Conservation (phyloP, 2,329 filamentous ascomycete species). For the Penicillium sp. region DNA sequence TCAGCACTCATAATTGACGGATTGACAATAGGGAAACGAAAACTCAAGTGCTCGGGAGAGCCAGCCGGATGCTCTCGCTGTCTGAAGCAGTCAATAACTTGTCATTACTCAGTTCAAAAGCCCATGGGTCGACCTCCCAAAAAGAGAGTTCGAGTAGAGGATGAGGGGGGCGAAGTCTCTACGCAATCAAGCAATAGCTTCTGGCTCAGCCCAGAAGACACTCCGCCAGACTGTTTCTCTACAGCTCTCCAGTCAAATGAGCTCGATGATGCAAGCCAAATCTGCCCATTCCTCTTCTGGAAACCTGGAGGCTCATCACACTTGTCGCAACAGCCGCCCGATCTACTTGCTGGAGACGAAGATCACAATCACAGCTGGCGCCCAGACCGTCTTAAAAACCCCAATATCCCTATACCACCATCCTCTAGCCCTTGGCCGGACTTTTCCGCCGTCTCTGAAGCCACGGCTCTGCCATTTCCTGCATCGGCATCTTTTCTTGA, state of each 20-base stretch:
- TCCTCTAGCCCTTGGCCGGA: slow-evolving; percentile 39
- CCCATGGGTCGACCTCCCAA: slow-evolving; percentile 46
- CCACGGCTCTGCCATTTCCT: slow-evolving; percentile 26
- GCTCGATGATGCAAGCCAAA: slow-evolving; percentile 21
- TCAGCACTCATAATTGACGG: slow-evolving; percentile 13
- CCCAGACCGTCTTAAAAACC: slow-evolving; percentile 18
- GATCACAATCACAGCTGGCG: slow-evolving; percentile 25
- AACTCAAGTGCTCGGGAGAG: slow-evolving; percentile 47
- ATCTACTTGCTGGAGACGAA: slow-evolving; percentile 21
- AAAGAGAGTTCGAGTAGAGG: slow-evolving; percentile 33
- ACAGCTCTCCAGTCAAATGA: slow-evolving; percentile 13
- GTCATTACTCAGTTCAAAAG: slow-evolving; percentile 46
- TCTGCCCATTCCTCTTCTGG: slow-evolving; percentile 26
- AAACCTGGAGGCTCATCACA: slow-evolving; percentile 5
- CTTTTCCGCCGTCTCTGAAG: slow-evolving; percentile 35
- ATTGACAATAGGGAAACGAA: slow-evolving; percentile 39
- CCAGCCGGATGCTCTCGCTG: slow-evolving; percentile 41
- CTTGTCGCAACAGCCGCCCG: slow-evolving; percentile 14
- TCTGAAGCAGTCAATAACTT: slow-evolving; percentile 38
- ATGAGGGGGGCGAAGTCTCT: slow-evolving; percentile 17
- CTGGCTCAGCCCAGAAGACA: slow-evolving; percentile 23
- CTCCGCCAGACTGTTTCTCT: slow-evolving; percentile 14
- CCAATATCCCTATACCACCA: slow-evolving; percentile 23
- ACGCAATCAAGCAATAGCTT: slow-evolving; percentile 12
- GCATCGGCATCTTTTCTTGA: slow-evolving; percentile 19